Evolutionary conservation across 148 eudicot genomes (phyloP), one percentile per base, ranked within the genome.

Genomic region (Amaranthus palmeri): DNA sequence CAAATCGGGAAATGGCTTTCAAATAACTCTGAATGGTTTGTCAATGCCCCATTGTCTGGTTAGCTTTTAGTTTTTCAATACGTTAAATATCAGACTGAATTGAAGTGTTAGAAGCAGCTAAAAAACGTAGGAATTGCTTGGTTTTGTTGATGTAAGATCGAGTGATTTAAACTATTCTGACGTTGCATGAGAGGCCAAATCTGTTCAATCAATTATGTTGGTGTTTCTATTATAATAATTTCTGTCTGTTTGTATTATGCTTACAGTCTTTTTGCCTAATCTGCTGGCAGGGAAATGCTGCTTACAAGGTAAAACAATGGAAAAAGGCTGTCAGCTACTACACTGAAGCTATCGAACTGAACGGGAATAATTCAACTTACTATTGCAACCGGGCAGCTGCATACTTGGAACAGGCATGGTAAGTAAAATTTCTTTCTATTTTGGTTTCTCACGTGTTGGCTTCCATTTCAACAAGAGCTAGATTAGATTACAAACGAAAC

Each of bases 351-450:
- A 88, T 90, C 61, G 85, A 92, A 67, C 63, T 92, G 83, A 88
- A 87, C 62, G 84, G 66, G 71, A 61, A 41, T 10, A 88, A 82
- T 82, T 87, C 93, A 63, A 88, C 93, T 54, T 92, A 81, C 72
- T 87, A 84, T 77, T 79, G 87, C 86, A 92, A 92, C 73, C 86
- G 97, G 15, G 97, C 97, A 76, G 97, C 96, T 80, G 96, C 97
- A 70, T 88, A 83, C 75, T 81, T 92, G 75, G 91, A 92, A 81
- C 77, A 90, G 70, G 93, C 83, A 79, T 83, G 97, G 97, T 90
- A 72, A 56, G 10, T 56, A 7, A 8, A 25, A 44, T 12, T 54
- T 54, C 41, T 36, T 3, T 25, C 36, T 25, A 56, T 10, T 10
- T 44, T 4, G 17, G 17, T 8, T 41, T 14, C 3, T 54, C 8